These are phyloP conservation scores for Sclerotinia nivalis DNA, from an alignment of 2,329 filamentous ascomycete species.

Conservation along the genomic window DNA sequence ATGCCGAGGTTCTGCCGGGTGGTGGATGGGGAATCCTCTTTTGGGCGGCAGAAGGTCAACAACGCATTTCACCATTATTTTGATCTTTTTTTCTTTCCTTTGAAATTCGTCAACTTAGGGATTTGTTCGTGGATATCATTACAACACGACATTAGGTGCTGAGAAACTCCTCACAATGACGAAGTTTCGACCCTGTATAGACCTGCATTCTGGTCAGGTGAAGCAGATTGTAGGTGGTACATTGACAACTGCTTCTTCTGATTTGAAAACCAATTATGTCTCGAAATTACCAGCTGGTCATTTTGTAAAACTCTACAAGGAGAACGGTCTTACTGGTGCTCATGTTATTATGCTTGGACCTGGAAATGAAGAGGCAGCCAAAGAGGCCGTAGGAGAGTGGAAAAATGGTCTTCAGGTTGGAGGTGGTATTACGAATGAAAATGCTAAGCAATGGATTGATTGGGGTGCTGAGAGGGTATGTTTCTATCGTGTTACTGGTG, in stretches of 20 bases:
- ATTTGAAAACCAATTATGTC: conserved; percentile 88
- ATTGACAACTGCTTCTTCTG: conserved; percentile 64
- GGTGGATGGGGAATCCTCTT: neutral
- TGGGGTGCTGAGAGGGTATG: conserved; percentile 84
- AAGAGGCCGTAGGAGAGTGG: conserved; percentile 77
- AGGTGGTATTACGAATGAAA: conserved; percentile 86
- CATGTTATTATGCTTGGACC: conserved; percentile 97
- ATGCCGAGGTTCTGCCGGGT: conserved; percentile 22
- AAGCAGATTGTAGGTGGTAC: conserved; percentile 99
- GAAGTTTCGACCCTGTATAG: conserved; percentile 92
- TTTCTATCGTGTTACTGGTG: conserved; percentile 18
- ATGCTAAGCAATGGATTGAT: conserved; percentile 84
- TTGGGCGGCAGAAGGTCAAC: neutral
- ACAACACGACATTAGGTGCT: neutral
- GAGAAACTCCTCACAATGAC: conserved; percentile 63
- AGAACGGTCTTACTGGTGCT: conserved; percentile 71
- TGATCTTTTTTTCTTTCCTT: neutral
- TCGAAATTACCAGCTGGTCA: conserved; percentile 79
- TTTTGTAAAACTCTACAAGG: conserved; percentile 79
- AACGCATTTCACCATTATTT: neutral
- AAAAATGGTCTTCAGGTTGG: conserved; percentile 81
- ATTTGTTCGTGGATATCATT: neutral
- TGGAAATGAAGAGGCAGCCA: conserved; percentile 78
- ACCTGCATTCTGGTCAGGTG: conserved; percentile 94
- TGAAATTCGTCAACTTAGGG: neutral